phyloP scores from a whole-genome alignment of 345 rosid species.

The Xanthoceras sorbifolium region DNA sequence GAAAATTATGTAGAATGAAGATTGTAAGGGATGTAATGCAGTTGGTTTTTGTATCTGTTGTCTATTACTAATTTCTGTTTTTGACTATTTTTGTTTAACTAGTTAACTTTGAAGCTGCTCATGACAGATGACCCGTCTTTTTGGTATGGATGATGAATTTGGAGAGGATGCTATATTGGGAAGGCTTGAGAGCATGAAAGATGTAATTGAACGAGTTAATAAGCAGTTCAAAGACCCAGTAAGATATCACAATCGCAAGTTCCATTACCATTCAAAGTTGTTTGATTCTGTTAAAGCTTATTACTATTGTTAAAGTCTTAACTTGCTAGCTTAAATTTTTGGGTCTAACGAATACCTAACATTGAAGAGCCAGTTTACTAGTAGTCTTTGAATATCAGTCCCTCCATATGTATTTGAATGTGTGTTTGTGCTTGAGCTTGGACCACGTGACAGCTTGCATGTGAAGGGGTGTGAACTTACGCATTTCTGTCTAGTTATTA shows the following conservation, averaged over 20 bases:
- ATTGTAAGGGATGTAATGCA: background rate
- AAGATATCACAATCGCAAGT: slow-evolving; percentile 29
- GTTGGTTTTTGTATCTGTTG: background rate
- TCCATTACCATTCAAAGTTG: background rate
- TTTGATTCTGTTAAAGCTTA: background rate
- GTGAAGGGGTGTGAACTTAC: background rate
- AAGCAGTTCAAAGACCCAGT: slow-evolving; percentile 97
- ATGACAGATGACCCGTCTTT: slow-evolving; percentile 79
- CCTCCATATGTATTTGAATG: background rate
- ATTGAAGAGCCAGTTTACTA: background rate
- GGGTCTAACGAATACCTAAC: background rate
- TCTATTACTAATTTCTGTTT: background rate
- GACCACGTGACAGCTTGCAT: background rate
- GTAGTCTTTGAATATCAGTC: background rate
- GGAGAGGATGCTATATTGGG: slow-evolving; percentile 98
- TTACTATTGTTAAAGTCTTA: background rate
- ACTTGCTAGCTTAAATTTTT: background rate
- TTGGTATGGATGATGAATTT: slow-evolving; percentile 88
- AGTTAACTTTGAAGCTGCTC: slow-evolving; percentile 16
- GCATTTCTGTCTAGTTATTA: background rate
- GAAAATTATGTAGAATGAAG: background rate
- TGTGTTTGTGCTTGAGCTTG: background rate
- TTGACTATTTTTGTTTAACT: background rate
- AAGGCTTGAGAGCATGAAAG: slow-evolving; percentile 98
- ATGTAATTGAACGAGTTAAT: slow-evolving; percentile 95